A percentile compares a stretch with the other conserved stretches of the same genome.
Conservation (phyloP, 78 protist species). For the Neovahlkampfia damariscottae region DNA sequence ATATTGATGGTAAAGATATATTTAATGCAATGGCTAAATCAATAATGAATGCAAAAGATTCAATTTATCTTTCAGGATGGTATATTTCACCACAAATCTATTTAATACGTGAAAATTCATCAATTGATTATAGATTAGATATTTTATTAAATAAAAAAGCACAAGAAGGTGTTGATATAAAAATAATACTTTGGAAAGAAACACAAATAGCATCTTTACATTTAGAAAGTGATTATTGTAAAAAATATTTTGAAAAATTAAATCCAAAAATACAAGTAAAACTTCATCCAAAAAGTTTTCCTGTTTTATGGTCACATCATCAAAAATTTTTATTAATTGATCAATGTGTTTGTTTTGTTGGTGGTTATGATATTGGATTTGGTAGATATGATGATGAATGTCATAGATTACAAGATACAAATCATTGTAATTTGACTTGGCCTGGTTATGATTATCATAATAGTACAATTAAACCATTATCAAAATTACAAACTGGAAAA, state of each 20-base stretch:
- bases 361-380: constrained; percentile 55
- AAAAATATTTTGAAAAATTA: neutral
- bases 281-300: neutral
- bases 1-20: constrained; percentile 17
- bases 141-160: neutral
- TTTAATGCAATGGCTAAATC: constrained; percentile 1
- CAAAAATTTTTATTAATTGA: constrained; percentile 59
- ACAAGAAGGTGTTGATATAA: neutral
- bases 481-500: neutral
- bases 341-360: constrained; percentile 49
- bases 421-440: constrained; percentile 4
- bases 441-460: constrained; percentile 15
- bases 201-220: neutral
- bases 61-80: constrained; percentile 31
- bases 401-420: constrained; percentile 14
- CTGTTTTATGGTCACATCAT: constrained; percentile 45
- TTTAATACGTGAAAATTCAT: neutral
- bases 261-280: neutral
- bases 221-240: neutral
- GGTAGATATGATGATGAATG: constrained; percentile 46
- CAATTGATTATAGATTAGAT: neutral
- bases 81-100: constrained; percentile 12
- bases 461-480: neutral
- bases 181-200: neutral
- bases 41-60: neutral